A percentile compares a stretch with the other conserved stretches of the same genome.
Conservation (phyloP, 768 basidiomycete genomes). For the Amanita exitialis region DNA sequence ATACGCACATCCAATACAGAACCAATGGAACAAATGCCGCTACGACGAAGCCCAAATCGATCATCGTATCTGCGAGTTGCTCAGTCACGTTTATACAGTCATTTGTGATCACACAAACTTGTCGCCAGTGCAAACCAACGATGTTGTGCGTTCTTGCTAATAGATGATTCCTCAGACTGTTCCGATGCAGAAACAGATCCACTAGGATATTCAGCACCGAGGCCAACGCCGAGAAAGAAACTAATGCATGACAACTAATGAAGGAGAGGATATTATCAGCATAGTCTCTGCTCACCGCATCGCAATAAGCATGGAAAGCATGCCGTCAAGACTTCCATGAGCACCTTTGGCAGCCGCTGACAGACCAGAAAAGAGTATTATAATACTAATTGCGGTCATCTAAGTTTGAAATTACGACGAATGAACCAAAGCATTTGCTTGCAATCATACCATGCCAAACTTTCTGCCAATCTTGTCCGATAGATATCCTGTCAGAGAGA, state of each 20-base stretch:
- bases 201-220: slow-evolving; percentile 86
- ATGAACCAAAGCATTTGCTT: neutral
- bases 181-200: slow-evolving; percentile 86
- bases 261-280: neutral
- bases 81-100: neutral
- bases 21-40: slow-evolving; percentile 77
- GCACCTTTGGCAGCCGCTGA: slow-evolving; percentile 80
- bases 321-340: slow-evolving; percentile 54
- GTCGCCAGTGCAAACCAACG: slow-evolving; percentile 84
- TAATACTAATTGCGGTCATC: slow-evolving; percentile 79
- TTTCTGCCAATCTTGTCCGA: slow-evolving; percentile 85
- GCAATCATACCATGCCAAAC: slow-evolving; percentile 62
- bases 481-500: slow-evolving; percentile 39
- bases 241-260: slow-evolving; percentile 21
- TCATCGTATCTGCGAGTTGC: slow-evolving; percentile 56
- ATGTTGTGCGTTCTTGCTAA: slow-evolving; percentile 74
- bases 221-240: slow-evolving; percentile 82
- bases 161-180: slow-evolving; percentile 76
- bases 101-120: slow-evolving; percentile 33
- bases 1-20: slow-evolving; percentile 75
- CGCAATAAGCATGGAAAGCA: slow-evolving; percentile 69
- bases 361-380: slow-evolving; percentile 74
- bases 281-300: slow-evolving; percentile 43
- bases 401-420: slow-evolving; percentile 14
- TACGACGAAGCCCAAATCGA: slow-evolving; percentile 76